Evolutionary conservation across 2,329 filamentous ascomycete genomes (phyloP), one percentile per base, ranked within the genome.

Genomic region (Endoconidiophora laricicola): DNA sequence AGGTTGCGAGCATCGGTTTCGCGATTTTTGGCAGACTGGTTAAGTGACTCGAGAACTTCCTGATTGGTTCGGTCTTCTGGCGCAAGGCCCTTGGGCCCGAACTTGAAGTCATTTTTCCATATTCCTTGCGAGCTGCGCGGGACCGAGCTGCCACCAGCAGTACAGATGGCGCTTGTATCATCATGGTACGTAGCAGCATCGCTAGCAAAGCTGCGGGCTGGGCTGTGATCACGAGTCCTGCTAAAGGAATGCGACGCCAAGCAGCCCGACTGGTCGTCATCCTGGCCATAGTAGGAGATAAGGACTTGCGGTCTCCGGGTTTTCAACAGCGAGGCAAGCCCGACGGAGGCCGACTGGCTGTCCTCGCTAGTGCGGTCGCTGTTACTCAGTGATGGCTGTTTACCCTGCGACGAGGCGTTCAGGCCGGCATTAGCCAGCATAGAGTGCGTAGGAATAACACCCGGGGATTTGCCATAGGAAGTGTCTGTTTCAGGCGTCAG

Each of bases 1-100:
- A 63, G 59, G 44, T 75, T 77, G 46, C 66, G 67, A 54, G 73
- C 66, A 7, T 68, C 61, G 3, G 64, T 58, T 49, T 68, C 60
- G 4, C 69, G 66, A 26, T 61, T 58, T 16, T 62, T 59, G 1
- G 64, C 66, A 41, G 70, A 60, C 47, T 78, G 68, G 52, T 77
- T 76, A 49, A 70, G 61, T 55, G 69, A 77, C 12, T 52, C 52
- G 3, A 69, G 60, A 55, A 26, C 14, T n/a, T 50, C 37, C 29
- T 33, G 29, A 9, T n/a, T 20, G 12, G 37, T 46, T 29, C 51
- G 37, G 18, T 50, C 43, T 7, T 39, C 26, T 3, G 51, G 51
- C 12, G 43, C 47, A 41, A 53, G n/a, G n/a, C 51, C 51, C 2
- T 29, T 37, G 23, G 44, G 20, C 9, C 23, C 16, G 18, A 40